Conservation (phyloP, 352 stramenopile species). For the Bremia lactucae region DNA sequence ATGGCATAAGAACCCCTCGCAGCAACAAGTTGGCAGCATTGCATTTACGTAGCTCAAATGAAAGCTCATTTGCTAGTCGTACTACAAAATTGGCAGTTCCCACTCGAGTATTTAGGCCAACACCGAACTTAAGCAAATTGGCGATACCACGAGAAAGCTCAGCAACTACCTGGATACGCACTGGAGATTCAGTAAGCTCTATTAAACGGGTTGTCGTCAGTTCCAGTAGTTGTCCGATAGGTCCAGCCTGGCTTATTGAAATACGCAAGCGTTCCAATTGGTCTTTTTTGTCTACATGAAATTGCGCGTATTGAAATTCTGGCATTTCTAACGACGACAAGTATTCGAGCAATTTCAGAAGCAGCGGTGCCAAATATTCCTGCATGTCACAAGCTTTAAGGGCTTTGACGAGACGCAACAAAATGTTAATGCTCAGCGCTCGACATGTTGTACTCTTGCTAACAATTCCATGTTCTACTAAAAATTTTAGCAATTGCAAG, state of each 20-base stretch:
- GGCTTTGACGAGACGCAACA: slow-evolving; percentile 61
- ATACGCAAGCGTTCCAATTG: slow-evolving; percentile 70
- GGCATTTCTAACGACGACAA: slow-evolving; percentile 78
- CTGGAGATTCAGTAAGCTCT: slow-evolving; percentile 28
- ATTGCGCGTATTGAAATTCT: slow-evolving; percentile 76
- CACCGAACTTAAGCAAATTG: slow-evolving; percentile 60
- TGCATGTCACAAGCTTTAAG: slow-evolving; percentile 44
- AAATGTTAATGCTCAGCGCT: slow-evolving; percentile 53
- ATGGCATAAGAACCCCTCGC: slow-evolving; percentile 45
- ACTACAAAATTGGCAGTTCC: slow-evolving; percentile 69
- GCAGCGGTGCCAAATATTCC: slow-evolving; percentile 37
- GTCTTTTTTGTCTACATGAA: slow-evolving; percentile 79
- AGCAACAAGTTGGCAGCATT: slow-evolving; percentile 48
- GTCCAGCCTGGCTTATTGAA: slow-evolving; percentile 60
- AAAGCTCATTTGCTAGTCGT: slow-evolving; percentile 50
- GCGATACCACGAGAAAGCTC: slow-evolving; percentile 38
- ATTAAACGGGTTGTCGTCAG: slow-evolving; percentile 47
- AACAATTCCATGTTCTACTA: slow-evolving; percentile 58
- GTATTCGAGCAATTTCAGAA: slow-evolving; percentile 65
- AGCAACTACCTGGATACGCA: slow-evolving; percentile 36
- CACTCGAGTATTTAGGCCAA: slow-evolving; percentile 74
- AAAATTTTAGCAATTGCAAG: slow-evolving; percentile 46
- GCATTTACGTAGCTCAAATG: slow-evolving; percentile 63
- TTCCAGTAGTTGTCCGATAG: slow-evolving; percentile 62
- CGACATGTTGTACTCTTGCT: slow-evolving; percentile 57